Conservation (phyloP, 257 asterid genomes). For the Solanum chilense region DNA sequence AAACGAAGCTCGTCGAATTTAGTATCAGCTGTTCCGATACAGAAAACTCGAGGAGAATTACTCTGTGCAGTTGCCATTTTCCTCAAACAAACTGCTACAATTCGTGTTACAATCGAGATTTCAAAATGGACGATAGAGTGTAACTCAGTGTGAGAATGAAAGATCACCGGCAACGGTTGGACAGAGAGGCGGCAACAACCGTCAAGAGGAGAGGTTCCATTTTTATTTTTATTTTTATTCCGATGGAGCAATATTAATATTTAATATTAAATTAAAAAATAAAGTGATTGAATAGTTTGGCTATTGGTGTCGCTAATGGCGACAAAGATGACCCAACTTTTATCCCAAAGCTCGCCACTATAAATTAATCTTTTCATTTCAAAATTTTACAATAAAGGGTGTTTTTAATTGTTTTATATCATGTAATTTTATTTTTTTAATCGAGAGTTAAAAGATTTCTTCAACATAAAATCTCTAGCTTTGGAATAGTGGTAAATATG, state of each 20-base stretch:
- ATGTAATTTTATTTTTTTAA: no score
- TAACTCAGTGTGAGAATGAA: not conserved
- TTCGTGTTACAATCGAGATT: not conserved
- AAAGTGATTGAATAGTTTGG: not conserved
- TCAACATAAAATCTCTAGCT: not conserved
- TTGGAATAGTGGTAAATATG: no score
- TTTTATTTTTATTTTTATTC: not conserved
- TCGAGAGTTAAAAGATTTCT: fast-evolving
- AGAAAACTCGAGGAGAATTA: constrained; percentile 27
- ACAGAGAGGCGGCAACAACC: not conserved
- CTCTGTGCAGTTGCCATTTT: not conserved
- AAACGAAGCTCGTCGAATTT: constrained; percentile 68
- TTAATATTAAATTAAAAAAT: no score
- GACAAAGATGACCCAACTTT: not conserved
- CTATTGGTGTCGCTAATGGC: not conserved
- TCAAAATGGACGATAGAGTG: not conserved
- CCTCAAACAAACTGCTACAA: not conserved
- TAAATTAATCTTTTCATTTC: no score
- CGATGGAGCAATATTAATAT: not conserved
- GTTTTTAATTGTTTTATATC: no score
- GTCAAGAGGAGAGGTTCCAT: not conserved
- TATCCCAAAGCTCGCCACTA: not conserved
- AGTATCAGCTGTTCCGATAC: constrained; percentile 86
- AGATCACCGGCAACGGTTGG: not conserved
- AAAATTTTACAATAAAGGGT: no score